A percentile compares a stretch with the other conserved stretches of the same genome.
Conservation (phyloP, 1,139 yeast species). For the Nakaseomyces kungkrabaensis region DNA sequence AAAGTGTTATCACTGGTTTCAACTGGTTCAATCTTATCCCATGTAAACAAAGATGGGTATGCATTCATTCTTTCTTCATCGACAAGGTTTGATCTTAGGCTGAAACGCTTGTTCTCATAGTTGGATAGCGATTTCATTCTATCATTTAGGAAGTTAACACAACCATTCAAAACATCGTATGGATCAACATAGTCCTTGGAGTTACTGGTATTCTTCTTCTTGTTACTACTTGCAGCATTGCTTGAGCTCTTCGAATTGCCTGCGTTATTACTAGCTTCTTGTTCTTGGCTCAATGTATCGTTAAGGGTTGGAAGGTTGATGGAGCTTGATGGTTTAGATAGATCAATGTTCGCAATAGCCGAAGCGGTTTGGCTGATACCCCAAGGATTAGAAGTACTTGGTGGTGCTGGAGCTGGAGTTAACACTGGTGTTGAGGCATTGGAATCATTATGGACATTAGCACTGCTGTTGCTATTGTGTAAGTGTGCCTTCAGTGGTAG, state of each 20-base stretch:
- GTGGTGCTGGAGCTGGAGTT: conserved; percentile 29
- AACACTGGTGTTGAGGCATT: conserved; percentile 21
- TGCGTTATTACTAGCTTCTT: conserved; percentile 4
- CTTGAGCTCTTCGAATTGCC: conserved; percentile 8
- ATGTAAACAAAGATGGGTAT: conserved; percentile 38
- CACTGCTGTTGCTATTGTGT: conserved; percentile 11
- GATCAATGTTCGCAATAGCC: conserved; percentile 22
- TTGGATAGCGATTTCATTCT: conserved; percentile 27
- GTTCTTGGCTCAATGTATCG: conserved; percentile 31
- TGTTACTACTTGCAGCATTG: conserved; percentile 10
- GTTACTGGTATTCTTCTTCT: conserved; percentile 16
- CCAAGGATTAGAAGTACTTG: conserved; percentile 28
- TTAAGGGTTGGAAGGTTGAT: conserved; percentile 68
- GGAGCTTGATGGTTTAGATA: conserved; percentile 36
- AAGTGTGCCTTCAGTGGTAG: conserved; percentile 22
- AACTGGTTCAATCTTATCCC: conserved; percentile 25
- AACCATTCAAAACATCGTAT: conserved; percentile 28
- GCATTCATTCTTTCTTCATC: conserved; percentile 29
- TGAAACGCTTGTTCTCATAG: conserved; percentile 26
- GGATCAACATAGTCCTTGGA: conserved; percentile 25
- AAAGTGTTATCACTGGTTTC: conserved; percentile 24
- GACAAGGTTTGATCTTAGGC: conserved; percentile 31
- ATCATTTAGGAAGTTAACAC: conserved; percentile 31
- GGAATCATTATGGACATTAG: conserved; percentile 12
- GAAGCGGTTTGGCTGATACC: conserved; percentile 27